Evolutionary conservation across 257 asterid species (phyloP).

Genomic region (Leonotis leonurus): DNA sequence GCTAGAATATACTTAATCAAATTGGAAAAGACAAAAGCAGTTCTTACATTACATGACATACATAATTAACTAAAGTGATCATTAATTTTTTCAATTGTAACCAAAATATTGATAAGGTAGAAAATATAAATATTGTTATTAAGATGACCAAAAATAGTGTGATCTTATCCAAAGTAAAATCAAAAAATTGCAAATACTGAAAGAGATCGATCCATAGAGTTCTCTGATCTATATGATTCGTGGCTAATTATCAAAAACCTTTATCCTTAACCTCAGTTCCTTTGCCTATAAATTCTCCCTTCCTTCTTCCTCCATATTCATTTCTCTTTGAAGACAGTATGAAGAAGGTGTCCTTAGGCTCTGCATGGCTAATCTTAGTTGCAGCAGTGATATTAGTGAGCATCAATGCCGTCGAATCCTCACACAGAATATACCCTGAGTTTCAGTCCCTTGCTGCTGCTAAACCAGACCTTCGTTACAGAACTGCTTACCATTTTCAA

Average conservation of each 20-base stretch:
- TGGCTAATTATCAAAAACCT: not conserved
- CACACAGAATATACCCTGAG: constrained; percentile 17
- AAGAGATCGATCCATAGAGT: no score
- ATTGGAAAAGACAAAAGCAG: no score
- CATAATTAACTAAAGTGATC: no score
- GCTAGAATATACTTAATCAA: no score
- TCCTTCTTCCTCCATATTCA: not conserved
- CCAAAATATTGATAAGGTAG: no score
- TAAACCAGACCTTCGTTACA: constrained; percentile 12
- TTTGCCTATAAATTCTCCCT: constrained; percentile 21
- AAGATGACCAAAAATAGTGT: not conserved
- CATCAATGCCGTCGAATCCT: constrained; percentile 24
- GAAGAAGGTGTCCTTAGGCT: not conserved
- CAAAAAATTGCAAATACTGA: no score
- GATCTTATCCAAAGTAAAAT: not conserved
- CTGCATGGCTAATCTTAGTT: not conserved
- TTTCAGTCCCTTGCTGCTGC: constrained; percentile 19
- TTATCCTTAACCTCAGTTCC: not conserved
- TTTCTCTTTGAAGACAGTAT: not conserved
- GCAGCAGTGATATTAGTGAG: not conserved
- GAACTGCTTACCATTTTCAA: constrained; percentile 50
- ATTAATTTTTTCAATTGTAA: no score
- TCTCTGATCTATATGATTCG: not conserved
- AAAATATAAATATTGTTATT: not conserved
- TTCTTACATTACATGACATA: no score